Evolutionary conservation across 1,284 basidiomycete species (phyloP), one percentile per base, ranked within the genome.

Genomic region (Microbotryum intermedium): DNA sequence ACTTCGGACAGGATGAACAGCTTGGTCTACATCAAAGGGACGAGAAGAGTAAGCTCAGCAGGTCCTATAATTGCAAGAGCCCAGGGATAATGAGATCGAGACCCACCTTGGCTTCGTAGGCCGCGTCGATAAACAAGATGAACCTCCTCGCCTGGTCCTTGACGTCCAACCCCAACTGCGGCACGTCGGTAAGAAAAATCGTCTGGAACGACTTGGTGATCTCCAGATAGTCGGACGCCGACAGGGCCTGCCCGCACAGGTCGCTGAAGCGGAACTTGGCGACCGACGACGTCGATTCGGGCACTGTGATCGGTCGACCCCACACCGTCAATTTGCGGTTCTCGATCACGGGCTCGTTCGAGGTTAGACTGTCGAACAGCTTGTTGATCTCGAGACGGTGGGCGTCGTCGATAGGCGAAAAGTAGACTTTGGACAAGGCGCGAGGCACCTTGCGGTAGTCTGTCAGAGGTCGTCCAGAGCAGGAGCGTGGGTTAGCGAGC

Each of bases 121-220:
- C 68, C 81, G 88, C 89, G 77, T 98, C 94, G 71, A 98, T 87
- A 71, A 97, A 97, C 0, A 93, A 95, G 74, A 98, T 98, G 74
- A 98, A 97, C 61, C 95, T 80, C 61, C 94, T 59, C 68, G 87
- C 88, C 77, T 86, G 81, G 74, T 98, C 95, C 76, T 95, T 91
- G 75, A 86, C 83, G 60, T 84, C 81, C 66, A 97, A 74, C 1
- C 85, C 87, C 84, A 99, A 86, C 78, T 87, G 66, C 47, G 89
- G 90, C 25, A 98, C 83, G 68, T 89, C 85, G 46, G 85, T 79
- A 46, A 99, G 78, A 73, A 99, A 97, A 43, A 99, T 80, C 9
- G 90, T 93, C 51, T 81, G 79, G 73, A 95, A 99, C 47, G 79
- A 83, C 70, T 84, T 84, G 29, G 93, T 95, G 60, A 99, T 83